phyloP scores from a whole-genome alignment of 2,329 filamentous ascomycete genomes.

The Clarireedia sp. region DNA sequence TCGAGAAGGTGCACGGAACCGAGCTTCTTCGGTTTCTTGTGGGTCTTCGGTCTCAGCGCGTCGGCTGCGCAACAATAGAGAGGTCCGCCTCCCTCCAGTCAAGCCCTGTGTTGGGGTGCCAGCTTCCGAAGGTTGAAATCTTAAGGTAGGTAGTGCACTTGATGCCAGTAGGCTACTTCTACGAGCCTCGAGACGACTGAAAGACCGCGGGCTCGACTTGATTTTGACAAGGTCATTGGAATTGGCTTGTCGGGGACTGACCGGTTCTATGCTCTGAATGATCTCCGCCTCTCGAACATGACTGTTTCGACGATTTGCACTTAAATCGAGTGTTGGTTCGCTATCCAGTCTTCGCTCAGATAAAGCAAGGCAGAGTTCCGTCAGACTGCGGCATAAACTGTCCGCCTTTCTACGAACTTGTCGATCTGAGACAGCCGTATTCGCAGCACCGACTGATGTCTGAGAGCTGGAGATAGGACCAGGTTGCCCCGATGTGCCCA shows the following conservation, averaged over 20 bases:
- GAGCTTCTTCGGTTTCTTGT: constrained; percentile 34
- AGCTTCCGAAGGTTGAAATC: constrained; percentile 24
- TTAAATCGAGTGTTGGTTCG: constrained; percentile 16
- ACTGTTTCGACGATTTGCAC: constrained; percentile 14
- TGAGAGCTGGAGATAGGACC: constrained; percentile 56
- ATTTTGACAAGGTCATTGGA: constrained; percentile 18
- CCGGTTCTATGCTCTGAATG: constrained; percentile 16
- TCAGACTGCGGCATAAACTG: constrained; percentile 84
- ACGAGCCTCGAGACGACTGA: constrained; percentile 28
- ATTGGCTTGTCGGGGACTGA: constrained; percentile 14
- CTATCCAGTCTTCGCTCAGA: constrained; percentile 44
- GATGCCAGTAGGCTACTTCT: constrained; percentile 29
- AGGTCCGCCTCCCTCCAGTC: constrained; percentile 46
- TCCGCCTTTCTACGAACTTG: constrained; percentile 86
- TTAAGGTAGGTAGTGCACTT: constrained; percentile 26
- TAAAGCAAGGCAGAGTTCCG: constrained; percentile 82
- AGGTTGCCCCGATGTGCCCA: constrained; percentile 63
- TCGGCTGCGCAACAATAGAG: constrained; percentile 38
- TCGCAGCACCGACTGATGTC: constrained; percentile 34
- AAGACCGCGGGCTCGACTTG: constrained; percentile 27
- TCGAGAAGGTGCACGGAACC: constrained; percentile 49
- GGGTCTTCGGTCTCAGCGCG: constrained; percentile 28
- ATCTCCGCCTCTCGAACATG: constrained; percentile 17
- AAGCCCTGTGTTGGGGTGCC: constrained; percentile 39
- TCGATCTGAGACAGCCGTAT: constrained; percentile 57